Conservation (phyloP, 2,329 filamentous ascomycete species). For the Fusarium sp. region DNA sequence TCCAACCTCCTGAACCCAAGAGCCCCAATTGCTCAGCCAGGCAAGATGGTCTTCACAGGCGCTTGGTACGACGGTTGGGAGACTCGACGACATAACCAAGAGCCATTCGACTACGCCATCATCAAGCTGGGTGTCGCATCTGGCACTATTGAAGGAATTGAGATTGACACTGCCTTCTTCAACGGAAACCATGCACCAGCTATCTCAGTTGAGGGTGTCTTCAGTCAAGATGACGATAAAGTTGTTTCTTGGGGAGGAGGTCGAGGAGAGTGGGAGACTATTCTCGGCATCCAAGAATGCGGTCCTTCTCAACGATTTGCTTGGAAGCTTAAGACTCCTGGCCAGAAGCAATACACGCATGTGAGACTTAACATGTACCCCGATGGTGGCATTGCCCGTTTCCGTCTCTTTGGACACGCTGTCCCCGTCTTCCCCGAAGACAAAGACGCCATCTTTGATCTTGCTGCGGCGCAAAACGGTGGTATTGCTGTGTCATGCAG, state of each 20-base stretch:
- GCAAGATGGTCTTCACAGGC: conserved; percentile 75
- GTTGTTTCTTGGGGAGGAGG: conserved; percentile 70
- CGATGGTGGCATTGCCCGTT: conserved; percentile 84
- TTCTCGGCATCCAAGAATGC: conserved; percentile 76
- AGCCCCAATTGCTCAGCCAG: conserved; percentile 69
- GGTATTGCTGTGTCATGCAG: conserved; percentile 80
- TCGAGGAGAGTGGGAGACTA: conserved; percentile 75
- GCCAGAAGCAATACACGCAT: conserved; percentile 78
- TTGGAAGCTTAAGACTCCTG: conserved; percentile 72
- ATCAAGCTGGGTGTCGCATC: conserved; percentile 75
- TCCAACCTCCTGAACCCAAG: conserved; percentile 72
- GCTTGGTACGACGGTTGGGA: conserved; percentile 80
- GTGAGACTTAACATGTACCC: conserved; percentile 87
- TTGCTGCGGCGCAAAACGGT: conserved; percentile 82
- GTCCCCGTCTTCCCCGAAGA: conserved; percentile 80
- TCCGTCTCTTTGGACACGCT: conserved; percentile 80
- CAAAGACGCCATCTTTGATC: conserved; percentile 73
- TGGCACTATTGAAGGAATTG: conserved; percentile 77
- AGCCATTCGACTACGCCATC: conserved; percentile 74
- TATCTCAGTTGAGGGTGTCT: conserved; percentile 81
- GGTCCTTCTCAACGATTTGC: conserved; percentile 78
- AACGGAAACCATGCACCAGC: conserved; percentile 84
- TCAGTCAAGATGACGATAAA: conserved; percentile 71
- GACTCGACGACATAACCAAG: conserved; percentile 72
- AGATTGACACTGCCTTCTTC: conserved; percentile 86